Evolutionary conservation across 2,329 filamentous ascomycete species (phyloP).

Genomic region (Septoria linicola): DNA sequence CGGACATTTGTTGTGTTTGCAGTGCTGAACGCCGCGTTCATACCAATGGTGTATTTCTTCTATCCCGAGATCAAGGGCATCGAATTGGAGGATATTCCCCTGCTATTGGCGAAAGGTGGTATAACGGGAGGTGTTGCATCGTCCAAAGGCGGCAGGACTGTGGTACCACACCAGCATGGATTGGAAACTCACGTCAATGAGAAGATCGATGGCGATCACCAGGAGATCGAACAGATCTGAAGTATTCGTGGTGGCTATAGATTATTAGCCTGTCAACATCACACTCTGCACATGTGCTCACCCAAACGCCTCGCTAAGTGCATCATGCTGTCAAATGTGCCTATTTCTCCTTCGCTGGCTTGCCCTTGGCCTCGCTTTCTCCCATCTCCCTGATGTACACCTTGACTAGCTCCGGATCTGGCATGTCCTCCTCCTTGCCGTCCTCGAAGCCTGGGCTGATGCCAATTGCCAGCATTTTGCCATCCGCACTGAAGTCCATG

Average conservation of each 20-base stretch:
- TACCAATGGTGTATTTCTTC: constrained; percentile 15
- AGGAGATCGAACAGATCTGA: no score
- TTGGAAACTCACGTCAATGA: no score
- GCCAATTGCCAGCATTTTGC: constrained; percentile 74
- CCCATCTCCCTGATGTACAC: constrained; percentile 80
- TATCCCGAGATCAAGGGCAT: constrained; percentile 27
- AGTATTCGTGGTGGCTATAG: no score
- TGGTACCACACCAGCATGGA: no score
- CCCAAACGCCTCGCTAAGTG: constrained; percentile 7
- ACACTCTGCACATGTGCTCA: no score
- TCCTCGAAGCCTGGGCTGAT: constrained; percentile 87
- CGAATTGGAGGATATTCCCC: no score
- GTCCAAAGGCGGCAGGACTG: no score
- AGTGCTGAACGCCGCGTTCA: constrained; percentile 6
- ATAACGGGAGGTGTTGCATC: no score
- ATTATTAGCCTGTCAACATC: no score
- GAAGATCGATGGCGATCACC: no score
- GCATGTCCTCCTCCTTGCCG: constrained; percentile 74
- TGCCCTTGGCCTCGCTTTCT: constrained; percentile 78
- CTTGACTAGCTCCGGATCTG: constrained; percentile 67
- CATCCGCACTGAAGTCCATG: constrained; percentile 73
- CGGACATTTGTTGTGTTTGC: constrained; percentile 23
- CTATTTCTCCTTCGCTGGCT: constrained; percentile 28
- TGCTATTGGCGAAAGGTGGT: no score
- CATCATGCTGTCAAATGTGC: constrained; percentile 1